These are phyloP conservation scores for Moricandia arvensis DNA, from an alignment of 345 rosid genomes.

Conservation along the genomic window DNA sequence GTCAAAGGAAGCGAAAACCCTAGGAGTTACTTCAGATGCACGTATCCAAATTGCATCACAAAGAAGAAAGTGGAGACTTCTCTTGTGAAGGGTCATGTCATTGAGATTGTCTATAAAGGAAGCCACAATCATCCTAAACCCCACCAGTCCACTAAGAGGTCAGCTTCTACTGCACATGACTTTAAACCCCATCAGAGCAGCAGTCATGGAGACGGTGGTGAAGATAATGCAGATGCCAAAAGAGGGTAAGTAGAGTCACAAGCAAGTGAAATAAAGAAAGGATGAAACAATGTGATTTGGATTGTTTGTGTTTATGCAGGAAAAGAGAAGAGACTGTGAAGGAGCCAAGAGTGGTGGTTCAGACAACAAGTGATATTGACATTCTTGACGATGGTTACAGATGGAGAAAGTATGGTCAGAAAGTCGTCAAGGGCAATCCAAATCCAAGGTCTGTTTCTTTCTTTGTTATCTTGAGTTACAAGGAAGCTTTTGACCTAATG, in stretches of 20 bases:
- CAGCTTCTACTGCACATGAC: constrained; percentile 59
- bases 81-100: constrained; percentile 69
- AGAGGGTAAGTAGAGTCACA: constrained; percentile 56
- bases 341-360: constrained; percentile 91
- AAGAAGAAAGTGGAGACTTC: constrained; percentile 94
- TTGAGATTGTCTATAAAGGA: constrained; percentile 88
- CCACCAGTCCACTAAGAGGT: constrained; percentile 58
- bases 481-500: constrained; percentile 40
- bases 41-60: constrained; percentile 65
- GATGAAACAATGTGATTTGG: constrained; percentile 17
- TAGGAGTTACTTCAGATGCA: constrained; percentile 94
- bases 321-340: constrained; percentile 75
- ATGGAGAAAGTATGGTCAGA: constrained; percentile 98
- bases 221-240: constrained; percentile 75
- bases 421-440: constrained; percentile 93
- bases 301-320: constrained; percentile 59
- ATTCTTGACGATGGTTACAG: constrained; percentile 93
- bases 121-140: constrained; percentile 91
- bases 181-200: constrained; percentile 49
- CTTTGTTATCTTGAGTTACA: neutral
- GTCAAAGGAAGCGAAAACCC: constrained; percentile 97
- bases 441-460: constrained; percentile 66
- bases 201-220: constrained; percentile 58
- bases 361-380: constrained; percentile 91
- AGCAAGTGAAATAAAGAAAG: neutral